Evolutionary conservation across 192 early-diverging fungal genomes (phyloP).

Genomic region (Gigaspora rosea): DNA sequence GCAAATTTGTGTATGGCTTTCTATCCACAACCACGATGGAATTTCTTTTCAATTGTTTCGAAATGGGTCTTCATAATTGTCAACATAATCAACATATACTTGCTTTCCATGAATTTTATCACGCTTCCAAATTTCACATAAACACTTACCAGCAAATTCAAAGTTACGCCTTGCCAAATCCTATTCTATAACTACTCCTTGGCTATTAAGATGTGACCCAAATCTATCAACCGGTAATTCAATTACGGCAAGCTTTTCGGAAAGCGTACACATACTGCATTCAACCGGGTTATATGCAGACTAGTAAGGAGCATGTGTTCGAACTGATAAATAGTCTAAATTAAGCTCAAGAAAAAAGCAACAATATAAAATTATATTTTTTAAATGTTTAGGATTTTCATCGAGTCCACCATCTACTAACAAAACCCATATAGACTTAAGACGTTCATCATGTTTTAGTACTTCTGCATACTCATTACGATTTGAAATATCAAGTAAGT

Average conservation of each 20-base stretch:
- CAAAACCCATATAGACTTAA: background rate
- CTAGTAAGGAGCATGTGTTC: background rate
- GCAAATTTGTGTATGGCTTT: background rate
- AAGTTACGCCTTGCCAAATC: background rate
- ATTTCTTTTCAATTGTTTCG: background rate
- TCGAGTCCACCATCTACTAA: background rate
- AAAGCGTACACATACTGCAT: background rate
- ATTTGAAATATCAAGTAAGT: background rate
- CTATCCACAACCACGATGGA: background rate
- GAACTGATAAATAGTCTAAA: constrained; percentile 6
- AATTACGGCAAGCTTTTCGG: background rate
- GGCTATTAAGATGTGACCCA: background rate
- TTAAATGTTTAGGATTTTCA: constrained; percentile 1
- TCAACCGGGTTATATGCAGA: background rate
- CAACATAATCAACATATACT: background rate
- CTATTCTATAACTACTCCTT: background rate
- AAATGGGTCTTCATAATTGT: background rate
- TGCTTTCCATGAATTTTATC: background rate
- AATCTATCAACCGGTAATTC: background rate
- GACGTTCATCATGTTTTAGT: background rate
- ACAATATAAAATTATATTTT: constrained; percentile 6
- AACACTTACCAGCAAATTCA: background rate
- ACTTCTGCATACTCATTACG: background rate
- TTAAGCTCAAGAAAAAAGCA: background rate
- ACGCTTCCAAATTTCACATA: background rate